Base-by-base conservation (phyloP, 345 rosid genomes). In the Bruguiera gymnorhiza region DNA sequence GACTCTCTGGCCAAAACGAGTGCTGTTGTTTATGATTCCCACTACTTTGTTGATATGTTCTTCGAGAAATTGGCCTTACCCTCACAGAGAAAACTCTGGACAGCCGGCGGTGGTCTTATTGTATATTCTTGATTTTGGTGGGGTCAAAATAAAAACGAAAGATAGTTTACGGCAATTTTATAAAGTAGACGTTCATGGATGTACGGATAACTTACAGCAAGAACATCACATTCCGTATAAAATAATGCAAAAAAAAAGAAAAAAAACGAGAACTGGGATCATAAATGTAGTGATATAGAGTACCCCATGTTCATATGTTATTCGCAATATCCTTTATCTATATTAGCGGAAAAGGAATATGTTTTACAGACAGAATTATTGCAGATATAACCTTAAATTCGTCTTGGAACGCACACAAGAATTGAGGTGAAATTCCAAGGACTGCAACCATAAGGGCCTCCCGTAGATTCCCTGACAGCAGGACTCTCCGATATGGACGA, bases 401-500 rank as follows among this genome's bases (percentile, higher is more conserved):
- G 59, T 72, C 72, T 77, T 36, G 63, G 53, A 65, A 75, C 39
- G 50, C 70, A 77, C 76, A 71, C 78, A 74, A 76, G 59, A 15
- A 73, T 63, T 3, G 78, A 57, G 53, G 61, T 67, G 51, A 78
- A 29, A 36, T 57, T 81, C 76, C 70, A 82, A 46, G 86, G 74
- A 37, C 63, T 29, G 57, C 85, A 79, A 32, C 87, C 74, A 27
- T 60, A 65, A 61, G 70, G 67, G 65, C 66, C 59, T 43, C 43
- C 57, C 21, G 58, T 34, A 6, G 87, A 71, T 8, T 61, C 69
- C 66, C 76, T 78, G 37, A 34, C 37, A 0, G 60, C 24, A 15
- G 69, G 54, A 70, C 76, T 62, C 6, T 21, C 65, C 61, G 70
- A 63, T 68, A 73, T 74, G 4, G 75, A 73, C 13, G 68, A 69